These are phyloP conservation scores for Lachnellula willkommii DNA, from an alignment of 2,329 filamentous ascomycete genomes.

Conservation along the genomic window DNA sequence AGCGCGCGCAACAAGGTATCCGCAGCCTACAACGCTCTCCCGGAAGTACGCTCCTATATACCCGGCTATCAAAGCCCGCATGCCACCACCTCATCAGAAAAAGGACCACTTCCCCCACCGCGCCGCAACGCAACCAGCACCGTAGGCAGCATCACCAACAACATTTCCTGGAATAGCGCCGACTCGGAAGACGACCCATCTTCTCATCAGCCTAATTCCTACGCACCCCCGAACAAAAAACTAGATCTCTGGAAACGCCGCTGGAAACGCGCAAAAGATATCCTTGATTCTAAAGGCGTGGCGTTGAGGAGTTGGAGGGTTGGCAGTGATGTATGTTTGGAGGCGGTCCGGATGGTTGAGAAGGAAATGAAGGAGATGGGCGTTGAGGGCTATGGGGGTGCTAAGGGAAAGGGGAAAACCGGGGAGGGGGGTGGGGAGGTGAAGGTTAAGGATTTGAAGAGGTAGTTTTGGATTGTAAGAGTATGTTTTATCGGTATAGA, in stretches of 20 bases:
- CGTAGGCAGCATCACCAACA: slow-evolving; percentile 12
- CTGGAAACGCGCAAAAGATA: slow-evolving; percentile 58
- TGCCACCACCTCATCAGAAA: slow-evolving; percentile 9
- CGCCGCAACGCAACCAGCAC: slow-evolving; percentile 8
- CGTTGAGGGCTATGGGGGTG: slow-evolving; percentile 28
- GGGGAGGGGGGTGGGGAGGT: slow-evolving; percentile 28
- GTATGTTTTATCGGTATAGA: neutral
- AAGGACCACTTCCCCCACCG: slow-evolving; percentile 20
- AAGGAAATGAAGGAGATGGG: slow-evolving; percentile 44
- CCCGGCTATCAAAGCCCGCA: slow-evolving; percentile 16
- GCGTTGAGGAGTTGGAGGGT: slow-evolving; percentile 67
- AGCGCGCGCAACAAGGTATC: slow-evolving; percentile 28
- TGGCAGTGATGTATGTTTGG: slow-evolving; percentile 63
- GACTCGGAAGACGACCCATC: slow-evolving; percentile 27
- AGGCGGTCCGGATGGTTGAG: slow-evolving; percentile 60
- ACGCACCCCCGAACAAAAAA: slow-evolving; percentile 52
- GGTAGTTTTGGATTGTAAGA: neutral
- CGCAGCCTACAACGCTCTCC: slow-evolving; percentile 30
- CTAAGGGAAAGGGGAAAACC: slow-evolving; percentile 24
- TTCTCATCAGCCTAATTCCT: slow-evolving; percentile 9
- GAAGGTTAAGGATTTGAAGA: slow-evolving; percentile 32
- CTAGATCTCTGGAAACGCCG: slow-evolving; percentile 67
- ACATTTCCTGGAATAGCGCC: slow-evolving; percentile 20
- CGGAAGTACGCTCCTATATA: slow-evolving; percentile 29
- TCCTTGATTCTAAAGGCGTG: slow-evolving; percentile 60